Evolutionary conservation across 768 basidiomycete genomes (phyloP).

Genomic region (Nevesoporus exiguus): DNA sequence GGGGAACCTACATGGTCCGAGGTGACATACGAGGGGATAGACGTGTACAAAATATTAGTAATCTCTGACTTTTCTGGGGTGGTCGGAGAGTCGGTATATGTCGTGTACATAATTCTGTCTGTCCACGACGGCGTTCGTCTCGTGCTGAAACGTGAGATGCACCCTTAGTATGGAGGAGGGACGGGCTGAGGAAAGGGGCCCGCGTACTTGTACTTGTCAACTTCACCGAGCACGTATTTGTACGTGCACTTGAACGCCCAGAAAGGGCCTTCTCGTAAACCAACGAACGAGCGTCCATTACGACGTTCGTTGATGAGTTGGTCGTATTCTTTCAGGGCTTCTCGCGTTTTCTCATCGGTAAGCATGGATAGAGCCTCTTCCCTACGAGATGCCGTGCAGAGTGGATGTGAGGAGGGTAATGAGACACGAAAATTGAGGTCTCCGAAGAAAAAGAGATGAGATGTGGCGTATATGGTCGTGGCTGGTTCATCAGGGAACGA

Average conservation of each 20-base stretch:
- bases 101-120: constrained; percentile 85
- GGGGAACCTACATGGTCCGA: constrained; percentile 77
- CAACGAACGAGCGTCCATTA: constrained; percentile 64
- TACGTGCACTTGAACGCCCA: constrained; percentile 90
- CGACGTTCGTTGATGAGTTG: constrained; percentile 63
- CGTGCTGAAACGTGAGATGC: constrained; percentile 35
- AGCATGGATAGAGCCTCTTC: constrained; percentile 42
- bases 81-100: constrained; percentile 61
- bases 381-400: constrained; percentile 33
- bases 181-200: neutral
- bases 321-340: constrained; percentile 66
- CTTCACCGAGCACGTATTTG: constrained; percentile 78
- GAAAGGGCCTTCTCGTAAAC: constrained; percentile 82
- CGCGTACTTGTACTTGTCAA: constrained; percentile 75
- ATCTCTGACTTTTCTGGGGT: constrained; percentile 50
- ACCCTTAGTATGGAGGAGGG: neutral
- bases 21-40: constrained; percentile 77
- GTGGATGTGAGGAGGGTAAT: constrained; percentile 53
- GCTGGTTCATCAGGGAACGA: constrained; percentile 35
- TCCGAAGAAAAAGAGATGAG: constrained; percentile 90
- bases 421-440: constrained; percentile 89
- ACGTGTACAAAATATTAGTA: constrained; percentile 69
- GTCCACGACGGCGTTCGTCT: constrained; percentile 89
- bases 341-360: constrained; percentile 49
- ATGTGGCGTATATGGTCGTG: constrained; percentile 76